phyloP scores from a whole-genome alignment of 345 rosid genomes.

The Physaria fendleri region DNA sequence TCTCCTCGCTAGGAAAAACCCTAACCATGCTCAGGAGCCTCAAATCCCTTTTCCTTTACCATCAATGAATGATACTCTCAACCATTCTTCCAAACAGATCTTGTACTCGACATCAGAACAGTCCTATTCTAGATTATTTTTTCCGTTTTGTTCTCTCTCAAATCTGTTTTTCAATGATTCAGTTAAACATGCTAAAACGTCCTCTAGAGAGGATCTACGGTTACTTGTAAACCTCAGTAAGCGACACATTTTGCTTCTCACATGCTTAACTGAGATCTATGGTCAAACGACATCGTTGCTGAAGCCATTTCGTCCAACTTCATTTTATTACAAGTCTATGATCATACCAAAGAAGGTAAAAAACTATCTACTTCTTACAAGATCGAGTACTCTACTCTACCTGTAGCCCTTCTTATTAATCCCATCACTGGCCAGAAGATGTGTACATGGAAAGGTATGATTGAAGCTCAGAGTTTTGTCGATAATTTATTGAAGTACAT shows the following conservation, averaged over 20 bases:
- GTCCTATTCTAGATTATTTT: slow-evolving; percentile 28
- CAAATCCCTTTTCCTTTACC: neutral
- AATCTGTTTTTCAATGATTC: slow-evolving; percentile 66
- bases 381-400: slow-evolving; percentile 54
- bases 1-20: neutral
- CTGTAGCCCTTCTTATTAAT: slow-evolving; percentile 63
- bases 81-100: neutral
- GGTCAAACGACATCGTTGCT: slow-evolving; percentile 79
- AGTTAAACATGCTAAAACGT: slow-evolving; percentile 69
- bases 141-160: slow-evolving; percentile 64
- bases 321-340: slow-evolving; percentile 68
- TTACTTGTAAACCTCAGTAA: slow-evolving; percentile 82
- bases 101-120: neutral
- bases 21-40: neutral
- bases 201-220: slow-evolving; percentile 64
- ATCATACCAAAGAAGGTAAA: neutral
- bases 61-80: neutral
- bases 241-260: slow-evolving; percentile 68
- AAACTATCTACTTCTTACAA: slow-evolving; percentile 70
- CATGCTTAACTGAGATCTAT: slow-evolving; percentile 76
- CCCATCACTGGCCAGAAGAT: slow-evolving; percentile 89
- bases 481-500: too few species aligned
- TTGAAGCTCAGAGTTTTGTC: too few species aligned
- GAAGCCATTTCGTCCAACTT: slow-evolving; percentile 59
- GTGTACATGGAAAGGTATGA: slow-evolving; percentile 66